These are phyloP conservation scores for Pseudogymnoascus sp. DNA, from an alignment of 2,329 filamentous ascomycete genomes.

Conservation along the genomic window DNA sequence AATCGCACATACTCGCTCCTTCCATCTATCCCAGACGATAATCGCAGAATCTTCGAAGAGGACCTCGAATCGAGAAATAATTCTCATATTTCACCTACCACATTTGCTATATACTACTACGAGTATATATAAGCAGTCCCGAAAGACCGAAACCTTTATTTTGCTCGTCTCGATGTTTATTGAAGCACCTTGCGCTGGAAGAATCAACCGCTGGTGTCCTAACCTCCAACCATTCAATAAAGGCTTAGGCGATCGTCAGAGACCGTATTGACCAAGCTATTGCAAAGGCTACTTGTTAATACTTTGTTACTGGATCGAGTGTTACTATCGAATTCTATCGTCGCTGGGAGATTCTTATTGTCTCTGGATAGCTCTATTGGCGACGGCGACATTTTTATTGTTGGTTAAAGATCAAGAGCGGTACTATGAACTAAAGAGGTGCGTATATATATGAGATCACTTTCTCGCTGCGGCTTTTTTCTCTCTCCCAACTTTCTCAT, in stretches of 20 bases:
- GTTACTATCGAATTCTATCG: not conserved
- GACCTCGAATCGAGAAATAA: not conserved
- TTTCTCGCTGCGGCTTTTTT: not conserved
- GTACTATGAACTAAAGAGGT: not conserved
- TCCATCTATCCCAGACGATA: not conserved
- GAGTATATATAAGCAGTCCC: not conserved
- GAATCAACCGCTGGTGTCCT: not conserved
- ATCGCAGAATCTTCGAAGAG: constrained; percentile 3
- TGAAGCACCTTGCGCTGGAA: not conserved
- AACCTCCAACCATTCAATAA: not conserved
- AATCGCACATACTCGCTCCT: not conserved
- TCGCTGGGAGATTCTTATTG: not conserved
- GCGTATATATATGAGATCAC: not conserved
- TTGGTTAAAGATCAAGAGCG: not conserved
- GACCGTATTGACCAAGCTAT: not conserved
- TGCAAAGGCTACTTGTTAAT: not conserved
- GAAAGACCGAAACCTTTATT: not conserved
- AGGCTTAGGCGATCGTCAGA: not conserved
- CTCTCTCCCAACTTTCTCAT: not conserved
- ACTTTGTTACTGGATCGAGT: not conserved
- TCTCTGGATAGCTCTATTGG: not conserved
- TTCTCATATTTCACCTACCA: not conserved
- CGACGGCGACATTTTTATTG: not conserved
- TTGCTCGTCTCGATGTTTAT: constrained; percentile 5
- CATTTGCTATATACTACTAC: not conserved